These are phyloP conservation scores for Peziza echinospora DNA, from an alignment of 495 filamentous ascomycete genomes.

Conservation along the genomic window DNA sequence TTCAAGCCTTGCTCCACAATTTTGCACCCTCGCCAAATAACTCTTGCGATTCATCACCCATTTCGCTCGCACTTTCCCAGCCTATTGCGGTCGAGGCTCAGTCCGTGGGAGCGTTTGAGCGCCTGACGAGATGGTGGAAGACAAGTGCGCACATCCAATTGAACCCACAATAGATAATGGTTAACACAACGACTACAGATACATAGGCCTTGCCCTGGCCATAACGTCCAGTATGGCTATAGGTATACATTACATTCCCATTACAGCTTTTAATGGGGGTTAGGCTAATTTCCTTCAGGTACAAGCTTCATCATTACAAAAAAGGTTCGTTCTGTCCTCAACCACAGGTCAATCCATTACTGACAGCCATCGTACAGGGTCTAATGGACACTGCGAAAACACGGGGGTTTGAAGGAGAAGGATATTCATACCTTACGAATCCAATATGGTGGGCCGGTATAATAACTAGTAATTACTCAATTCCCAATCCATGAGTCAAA, in stretches of 20 bases:
- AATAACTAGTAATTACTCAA: constrained; percentile 41
- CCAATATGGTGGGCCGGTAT: constrained; percentile 94
- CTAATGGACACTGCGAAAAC: constrained; percentile 70
- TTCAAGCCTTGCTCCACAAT: too few species aligned
- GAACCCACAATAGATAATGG: constrained; percentile 1
- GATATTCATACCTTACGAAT: constrained; percentile 76
- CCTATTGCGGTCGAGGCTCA: too few species aligned
- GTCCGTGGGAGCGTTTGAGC: too few species aligned
- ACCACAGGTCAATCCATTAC: neutral
- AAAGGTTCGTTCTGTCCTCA: constrained; percentile 35
- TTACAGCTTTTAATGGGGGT: neutral
- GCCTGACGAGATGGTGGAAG: constrained; percentile 39
- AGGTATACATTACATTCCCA: constrained; percentile 40
- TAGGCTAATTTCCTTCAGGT: constrained; percentile 25
- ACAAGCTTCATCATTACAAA: constrained; percentile 90
- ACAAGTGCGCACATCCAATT: constrained; percentile 44
- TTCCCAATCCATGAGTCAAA: neutral
- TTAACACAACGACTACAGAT: constrained; percentile 39
- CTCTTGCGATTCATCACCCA: too few species aligned
- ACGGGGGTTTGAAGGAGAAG: constrained; percentile 92
- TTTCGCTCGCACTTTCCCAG: too few species aligned
- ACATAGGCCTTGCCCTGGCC: constrained; percentile 73
- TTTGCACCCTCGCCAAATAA: too few species aligned
- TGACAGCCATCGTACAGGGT: constrained; percentile 34
- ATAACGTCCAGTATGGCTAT: constrained; percentile 84